A percentile compares a stretch with the other conserved stretches of the same genome.
Evolutionary conservation across 768 basidiomycete species (phyloP).

Genomic region (Kockovaella imperatae): DNA sequence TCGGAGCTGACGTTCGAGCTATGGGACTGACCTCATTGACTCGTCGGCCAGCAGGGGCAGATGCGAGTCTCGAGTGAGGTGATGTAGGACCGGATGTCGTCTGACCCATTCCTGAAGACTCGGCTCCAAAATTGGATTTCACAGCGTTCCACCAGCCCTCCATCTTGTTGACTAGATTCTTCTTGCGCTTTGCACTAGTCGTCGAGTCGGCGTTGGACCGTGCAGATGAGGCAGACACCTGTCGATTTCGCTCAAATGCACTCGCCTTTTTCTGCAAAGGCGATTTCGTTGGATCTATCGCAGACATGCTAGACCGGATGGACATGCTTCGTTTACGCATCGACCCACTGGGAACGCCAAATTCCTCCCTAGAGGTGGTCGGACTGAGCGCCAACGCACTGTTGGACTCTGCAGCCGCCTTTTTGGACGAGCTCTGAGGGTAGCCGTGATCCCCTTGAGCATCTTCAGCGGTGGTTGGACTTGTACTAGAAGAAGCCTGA

Average conservation of each 20-base stretch:
- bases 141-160: slow-evolving; percentile 47
- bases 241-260: slow-evolving; percentile 28
- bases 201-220: slow-evolving; percentile 16
- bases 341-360: neutral
- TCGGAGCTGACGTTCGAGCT: too few relatives aligned
- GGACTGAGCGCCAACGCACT: slow-evolving; percentile 28
- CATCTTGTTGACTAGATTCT: slow-evolving; percentile 41
- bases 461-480: neutral
- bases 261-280: slow-evolving; percentile 15
- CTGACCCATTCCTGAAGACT: slow-evolving; percentile 4
- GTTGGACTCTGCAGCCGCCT: slow-evolving; percentile 1
- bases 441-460: too few relatives aligned
- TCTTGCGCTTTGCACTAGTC: slow-evolving; percentile 23
- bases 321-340: slow-evolving; percentile 21
- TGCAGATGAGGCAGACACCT: slow-evolving; percentile 26
- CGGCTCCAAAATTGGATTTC: slow-evolving; percentile 40
- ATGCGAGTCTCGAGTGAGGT: slow-evolving; percentile 21
- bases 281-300: slow-evolving; percentile 24
- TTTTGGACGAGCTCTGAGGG: neutral
- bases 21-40: slow-evolving; percentile 17
- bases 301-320: slow-evolving; percentile 22
- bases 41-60: slow-evolving; percentile 32
- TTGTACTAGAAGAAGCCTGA: neutral
- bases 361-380: slow-evolving; percentile 26
- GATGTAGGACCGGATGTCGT: slow-evolving; percentile 1